Percentiles rank a stretch among this genome's conserved stretches.
phyloP scores from a whole-genome alignment of 2,329 filamentous ascomycete genomes.

The Byssochlamys sp. region DNA sequence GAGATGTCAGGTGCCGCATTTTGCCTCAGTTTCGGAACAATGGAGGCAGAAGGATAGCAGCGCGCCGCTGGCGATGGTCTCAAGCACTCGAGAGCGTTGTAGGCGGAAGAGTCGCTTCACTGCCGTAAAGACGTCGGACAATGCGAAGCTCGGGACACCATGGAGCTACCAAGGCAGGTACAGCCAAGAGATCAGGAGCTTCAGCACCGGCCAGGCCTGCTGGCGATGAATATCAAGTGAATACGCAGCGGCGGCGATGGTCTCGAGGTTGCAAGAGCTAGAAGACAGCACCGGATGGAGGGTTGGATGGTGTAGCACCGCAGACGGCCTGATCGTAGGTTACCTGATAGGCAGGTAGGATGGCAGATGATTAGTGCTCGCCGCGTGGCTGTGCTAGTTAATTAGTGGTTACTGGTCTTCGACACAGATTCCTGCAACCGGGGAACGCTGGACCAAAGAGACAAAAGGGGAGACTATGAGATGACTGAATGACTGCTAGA shows the following conservation, averaged over 20 bases:
- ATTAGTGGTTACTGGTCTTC: not conserved
- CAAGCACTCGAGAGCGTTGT: not conserved
- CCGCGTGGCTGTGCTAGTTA: not conserved
- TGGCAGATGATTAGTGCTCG: not conserved
- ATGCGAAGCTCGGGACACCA: conserved; percentile 13
- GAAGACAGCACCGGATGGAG: not conserved
- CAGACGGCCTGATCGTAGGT: not conserved
- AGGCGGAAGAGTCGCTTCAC: not conserved
- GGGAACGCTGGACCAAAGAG: not conserved
- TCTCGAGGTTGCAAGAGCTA: not conserved
- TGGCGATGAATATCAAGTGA: not conserved
- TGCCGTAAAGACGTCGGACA: not conserved
- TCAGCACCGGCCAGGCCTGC: not conserved
- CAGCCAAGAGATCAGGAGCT: not conserved
- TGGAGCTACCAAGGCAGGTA: not conserved
- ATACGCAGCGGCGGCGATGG: not conserved
- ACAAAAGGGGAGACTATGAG: not conserved
- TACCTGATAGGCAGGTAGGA: not conserved
- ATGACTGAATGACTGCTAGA: not conserved
- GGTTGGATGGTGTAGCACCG: not conserved
- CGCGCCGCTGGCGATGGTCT: not conserved
- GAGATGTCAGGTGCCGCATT: conserved; percentile 7
- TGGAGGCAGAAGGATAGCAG: not conserved
- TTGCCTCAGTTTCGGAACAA: not conserved
- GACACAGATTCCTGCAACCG: not conserved